A percentile compares a stretch with the other conserved stretches of the same genome.
Evolutionary conservation across 2,329 filamentous ascomycete species (phyloP).

Genomic region (Penicillium frequentans): DNA sequence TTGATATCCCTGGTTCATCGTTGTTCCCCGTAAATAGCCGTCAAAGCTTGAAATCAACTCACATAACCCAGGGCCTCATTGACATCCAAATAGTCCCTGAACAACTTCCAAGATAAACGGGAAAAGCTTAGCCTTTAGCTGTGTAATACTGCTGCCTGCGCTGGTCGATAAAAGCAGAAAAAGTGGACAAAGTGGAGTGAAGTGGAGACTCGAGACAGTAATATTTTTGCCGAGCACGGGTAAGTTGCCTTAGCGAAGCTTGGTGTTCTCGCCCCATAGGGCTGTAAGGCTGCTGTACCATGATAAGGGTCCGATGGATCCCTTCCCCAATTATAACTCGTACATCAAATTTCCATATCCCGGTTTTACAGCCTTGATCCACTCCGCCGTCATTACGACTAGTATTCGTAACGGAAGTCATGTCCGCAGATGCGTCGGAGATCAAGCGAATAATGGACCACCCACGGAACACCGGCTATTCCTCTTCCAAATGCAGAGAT

Average conservation of each 20-base stretch:
- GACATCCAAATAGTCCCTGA: neutral
- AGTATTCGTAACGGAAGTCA: neutral
- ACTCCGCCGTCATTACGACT: neutral
- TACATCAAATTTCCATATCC: neutral
- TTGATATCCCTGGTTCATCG: neutral
- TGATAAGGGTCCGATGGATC: neutral
- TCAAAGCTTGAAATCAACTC: too few species aligned
- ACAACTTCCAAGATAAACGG: neutral
- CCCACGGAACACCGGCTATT: neutral
- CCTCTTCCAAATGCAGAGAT: neutral
- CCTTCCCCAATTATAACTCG: neutral
- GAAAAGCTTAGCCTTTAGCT: neutral
- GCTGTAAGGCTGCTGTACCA: neutral
- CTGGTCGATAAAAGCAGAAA: neutral
- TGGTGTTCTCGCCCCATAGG: neutral
- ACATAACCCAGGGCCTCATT: neutral
- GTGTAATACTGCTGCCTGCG: neutral
- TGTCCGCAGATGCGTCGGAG: neutral
- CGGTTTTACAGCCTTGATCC: neutral
- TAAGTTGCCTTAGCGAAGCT: neutral
- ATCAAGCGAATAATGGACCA: neutral
- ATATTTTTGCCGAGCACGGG: conserved; percentile 1
- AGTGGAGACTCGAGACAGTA: neutral
- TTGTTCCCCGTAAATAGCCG: neutral
- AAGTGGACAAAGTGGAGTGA: neutral